phyloP scores from a whole-genome alignment of 2,329 filamentous ascomycete species.

The Dactylellina parvicollis region DNA sequence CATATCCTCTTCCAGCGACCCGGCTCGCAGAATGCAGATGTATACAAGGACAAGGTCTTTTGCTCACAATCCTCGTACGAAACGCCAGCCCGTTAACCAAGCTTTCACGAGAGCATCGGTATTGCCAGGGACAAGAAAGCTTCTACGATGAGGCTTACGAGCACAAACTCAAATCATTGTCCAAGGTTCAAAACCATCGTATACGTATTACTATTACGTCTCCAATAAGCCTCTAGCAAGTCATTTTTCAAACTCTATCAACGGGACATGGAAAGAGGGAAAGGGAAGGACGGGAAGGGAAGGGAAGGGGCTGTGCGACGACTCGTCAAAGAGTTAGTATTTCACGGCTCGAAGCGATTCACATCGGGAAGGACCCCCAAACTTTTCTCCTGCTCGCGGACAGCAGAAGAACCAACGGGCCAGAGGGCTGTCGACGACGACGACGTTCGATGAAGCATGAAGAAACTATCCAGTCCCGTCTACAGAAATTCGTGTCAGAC shows the following conservation, averaged over 20 bases:
- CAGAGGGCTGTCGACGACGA: not conserved
- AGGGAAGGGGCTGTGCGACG: constrained; percentile 1
- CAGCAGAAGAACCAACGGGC: too few species aligned
- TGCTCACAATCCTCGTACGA: not conserved
- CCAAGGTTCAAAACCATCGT: not conserved
- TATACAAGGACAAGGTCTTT: not conserved
- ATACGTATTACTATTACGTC: not conserved
- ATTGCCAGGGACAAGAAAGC: not conserved
- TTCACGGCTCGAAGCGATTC: too few species aligned
- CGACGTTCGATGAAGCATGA: too few species aligned
- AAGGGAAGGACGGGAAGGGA: not conserved
- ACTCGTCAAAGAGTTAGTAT: too few species aligned
- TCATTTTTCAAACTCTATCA: constrained; percentile 3
- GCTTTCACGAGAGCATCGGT: too few species aligned
- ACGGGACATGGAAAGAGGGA: not conserved
- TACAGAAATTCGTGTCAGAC: not conserved
- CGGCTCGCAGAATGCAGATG: not conserved
- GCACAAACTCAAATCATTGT: constrained; percentile 10
- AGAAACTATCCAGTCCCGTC: too few species aligned
- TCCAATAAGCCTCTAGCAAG: not conserved
- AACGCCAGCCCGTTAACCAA: too few species aligned
- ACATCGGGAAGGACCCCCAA: too few species aligned
- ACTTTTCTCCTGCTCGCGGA: too few species aligned
- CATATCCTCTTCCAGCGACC: not conserved
- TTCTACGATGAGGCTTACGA: constrained; percentile 1